Base-by-base conservation (phyloP, 2,329 filamentous ascomycete species). In the Huntiella bhutanensis region DNA sequence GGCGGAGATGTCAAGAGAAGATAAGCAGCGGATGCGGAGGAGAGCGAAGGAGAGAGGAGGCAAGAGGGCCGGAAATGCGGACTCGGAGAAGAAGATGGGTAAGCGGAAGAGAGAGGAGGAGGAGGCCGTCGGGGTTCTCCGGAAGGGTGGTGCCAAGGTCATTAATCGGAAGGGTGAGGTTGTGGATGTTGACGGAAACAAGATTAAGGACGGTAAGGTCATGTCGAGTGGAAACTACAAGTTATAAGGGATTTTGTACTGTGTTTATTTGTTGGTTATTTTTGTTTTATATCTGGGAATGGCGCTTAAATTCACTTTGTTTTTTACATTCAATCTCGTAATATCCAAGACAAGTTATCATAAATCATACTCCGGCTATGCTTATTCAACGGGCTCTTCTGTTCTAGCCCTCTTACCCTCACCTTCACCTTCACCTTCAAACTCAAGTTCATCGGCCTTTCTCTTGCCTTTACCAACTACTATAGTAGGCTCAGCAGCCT, bases 141-240 rank as follows among this genome's bases (percentile, higher is more conserved):
- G 80, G 67, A 83, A 81, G 70, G 86, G 83, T 45, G 83, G 83
- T 50, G 88, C 95, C 55, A 88, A 82, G 69, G 74, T 96, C 50
- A 91, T 95, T 63, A 87, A 86, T 52, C 82, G 81, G 64, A 87
- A 84, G 67, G 88, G 88, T 45, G 80, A 87, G 60, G 65, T 94
- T 46, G 79, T 80, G 13, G 81, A 92, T 63, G 72, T 94, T 33
- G 77, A 91, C 54, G 87, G 87, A 28, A 84, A 81, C 56, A 80
- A 82, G 65, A 71, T 80, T 38, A 69, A 69, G 59, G 67, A 62
- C 39, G 62, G 60, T 33, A 69, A 65, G 57, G 58, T 62, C n/a
- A 59, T 63, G 37, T 69, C 68, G 43, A 73, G 74, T 49, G 69
- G 71, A 49, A 69, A 64, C 49, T 78, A 71, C 56, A 81, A 82